Base-by-base conservation (phyloP, 1,139 yeast species). In the Magnusiomyces clavatus region DNA sequence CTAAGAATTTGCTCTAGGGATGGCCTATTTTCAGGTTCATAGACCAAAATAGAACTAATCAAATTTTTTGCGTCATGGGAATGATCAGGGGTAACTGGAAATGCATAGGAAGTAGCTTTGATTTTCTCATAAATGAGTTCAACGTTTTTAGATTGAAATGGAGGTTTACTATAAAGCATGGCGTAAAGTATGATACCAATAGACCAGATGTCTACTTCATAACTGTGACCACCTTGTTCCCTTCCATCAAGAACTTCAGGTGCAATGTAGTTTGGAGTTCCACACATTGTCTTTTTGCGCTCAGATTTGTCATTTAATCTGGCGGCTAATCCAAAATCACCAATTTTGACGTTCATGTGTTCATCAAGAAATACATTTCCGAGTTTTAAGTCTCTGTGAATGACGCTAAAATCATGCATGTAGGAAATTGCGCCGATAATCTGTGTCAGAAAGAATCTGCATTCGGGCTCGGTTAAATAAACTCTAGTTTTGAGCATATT, bases 211-310 rank as follows among this genome's bases (percentile, higher is more conserved):
- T 92, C 98, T 43, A 89, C 97, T 68, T 89, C 96, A 65, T 82
- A 89, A 53, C 95, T 82, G 69, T 92, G 97, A 4, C 31, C 31
- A 3, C 97, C 97, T 35, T 84, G 81, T 51, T 77, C 80, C 63
- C 88, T 87, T 31, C 96, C 96, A 48, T 89, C 86, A 58, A 92
- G 75, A 14, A 92, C 96, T 70, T 92, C 98, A 10, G 98, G 98
- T 0, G 97, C 97, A 66, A 92, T 92, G 67, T 92, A 92, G 70
- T 92, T 92, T 55, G 98, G 98, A 14, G 98, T 92, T 53, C 98
- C 98, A 69, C 98, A 92, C 53, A 92, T 87, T 49, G 98, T 90
- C 65, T 83, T 86, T 64, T 90, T 88, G 60, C 94, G 80, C 51
- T 87, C 86, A 55, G 77, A 78, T 40, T 76, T 74, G 36, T 81